These are phyloP conservation scores for Podila verticillata DNA, from an alignment of 192 early-diverging fungal species.

Conservation along the genomic window DNA sequence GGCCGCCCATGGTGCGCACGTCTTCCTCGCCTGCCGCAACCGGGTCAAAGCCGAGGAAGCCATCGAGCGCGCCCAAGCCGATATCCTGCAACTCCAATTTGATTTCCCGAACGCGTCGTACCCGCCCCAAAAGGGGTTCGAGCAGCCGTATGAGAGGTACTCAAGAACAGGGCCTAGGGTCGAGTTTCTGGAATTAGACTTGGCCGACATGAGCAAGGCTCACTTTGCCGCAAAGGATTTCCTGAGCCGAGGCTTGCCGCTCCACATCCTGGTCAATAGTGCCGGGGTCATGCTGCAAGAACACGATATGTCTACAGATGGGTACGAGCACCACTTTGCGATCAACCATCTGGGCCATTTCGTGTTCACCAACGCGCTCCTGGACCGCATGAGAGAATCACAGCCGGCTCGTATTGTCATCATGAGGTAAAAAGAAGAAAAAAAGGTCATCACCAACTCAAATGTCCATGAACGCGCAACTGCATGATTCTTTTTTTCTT, in stretches of 20 bases:
- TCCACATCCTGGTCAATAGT: slow-evolving; percentile 56
- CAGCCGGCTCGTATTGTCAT: slow-evolving; percentile 23
- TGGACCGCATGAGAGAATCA: slow-evolving; percentile 11
- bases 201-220: slow-evolving; percentile 37
- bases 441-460: too few species aligned
- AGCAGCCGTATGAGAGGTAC: background rate
- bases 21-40: slow-evolving; percentile 22
- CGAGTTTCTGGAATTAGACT: slow-evolving; percentile 53
- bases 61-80: slow-evolving; percentile 12
- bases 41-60: slow-evolving; percentile 11
- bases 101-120: slow-evolving; percentile 3
- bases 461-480: too few species aligned
- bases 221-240: slow-evolving; percentile 23
- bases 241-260: slow-evolving; percentile 10
- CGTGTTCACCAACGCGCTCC: slow-evolving; percentile 43
- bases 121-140: background rate
- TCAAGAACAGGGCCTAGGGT: slow-evolving; percentile 1
- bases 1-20: slow-evolving; percentile 18
- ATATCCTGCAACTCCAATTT: slow-evolving; percentile 23
- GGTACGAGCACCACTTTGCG: slow-evolving; percentile 57
- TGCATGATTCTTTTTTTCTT: too few species aligned
- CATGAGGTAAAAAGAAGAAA: too few species aligned
- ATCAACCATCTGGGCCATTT: slow-evolving; percentile 63
- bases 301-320: slow-evolving; percentile 52
- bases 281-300: slow-evolving; percentile 50